Evolutionary conservation across 2,329 filamentous ascomycete genomes (phyloP), one percentile per base, ranked within the genome.

Genomic region (Amylocarpus encephaloides): DNA sequence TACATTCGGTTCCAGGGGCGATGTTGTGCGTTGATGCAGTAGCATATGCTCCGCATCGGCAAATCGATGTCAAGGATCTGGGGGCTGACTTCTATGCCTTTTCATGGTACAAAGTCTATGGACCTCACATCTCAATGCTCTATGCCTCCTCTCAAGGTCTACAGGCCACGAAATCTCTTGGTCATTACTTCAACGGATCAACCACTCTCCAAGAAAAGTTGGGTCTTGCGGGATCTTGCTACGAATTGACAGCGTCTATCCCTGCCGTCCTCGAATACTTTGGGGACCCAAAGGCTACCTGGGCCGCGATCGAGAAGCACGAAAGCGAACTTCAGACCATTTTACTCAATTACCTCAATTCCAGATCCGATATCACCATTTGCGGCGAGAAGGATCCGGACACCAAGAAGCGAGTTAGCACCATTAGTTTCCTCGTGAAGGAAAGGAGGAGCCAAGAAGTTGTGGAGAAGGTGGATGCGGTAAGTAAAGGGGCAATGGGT

Each of bases 31-130:
- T 91, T 5, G 88, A 92, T 66, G 86, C 81, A 2, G 87, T 91
- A 0, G 83, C 85, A 3, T 88, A 82, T 61, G 86, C 86, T 0
- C 87, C 87, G 0, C 87, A 92, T 65, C 74, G 85, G 4, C 71
- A 71, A 6, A 68, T 92, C 10, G 83, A 92, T 63, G 83, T 91
- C 4, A 73, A 78, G 55, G 79, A 70, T 0, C 71, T 88, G 0
- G 85, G 77, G 1, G 83, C 85, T 0, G 87, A 92, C 63, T 83
- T 90, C 58, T 92, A 91, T 65, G 70, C 75, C n/a, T 88, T 91
- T 63, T 83, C 77, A 0, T 91, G 86, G 86, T 91, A 91, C 69
- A 92, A 92, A 65, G 71, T 90, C 1, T 91, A 86, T 62, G 87
- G 86, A 0, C 86, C 87, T 1, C 87, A 91, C 58, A 73, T 90